These are phyloP conservation scores for Globisporangium megalacanthum DNA, from an alignment of 352 stramenopile genomes.

Conservation along the genomic window DNA sequence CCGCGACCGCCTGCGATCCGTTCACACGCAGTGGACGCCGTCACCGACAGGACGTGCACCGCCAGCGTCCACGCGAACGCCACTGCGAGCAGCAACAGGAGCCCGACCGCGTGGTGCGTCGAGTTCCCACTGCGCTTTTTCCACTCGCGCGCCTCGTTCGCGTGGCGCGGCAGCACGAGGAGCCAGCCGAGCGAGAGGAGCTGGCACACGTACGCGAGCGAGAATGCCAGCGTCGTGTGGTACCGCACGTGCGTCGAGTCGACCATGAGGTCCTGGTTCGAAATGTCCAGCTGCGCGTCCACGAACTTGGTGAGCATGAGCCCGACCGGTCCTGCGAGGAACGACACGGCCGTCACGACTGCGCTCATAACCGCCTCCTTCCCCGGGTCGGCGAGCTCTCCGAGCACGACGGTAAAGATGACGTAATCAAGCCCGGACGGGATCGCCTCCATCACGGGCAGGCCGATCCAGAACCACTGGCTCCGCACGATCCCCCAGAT, in stretches of 20 bases:
- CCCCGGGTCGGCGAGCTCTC: constrained; percentile 35
- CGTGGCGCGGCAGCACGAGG: constrained; percentile 49
- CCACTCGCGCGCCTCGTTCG: constrained; percentile 37
- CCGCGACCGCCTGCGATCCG: constrained; percentile 20
- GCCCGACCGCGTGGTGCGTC: constrained; percentile 11
- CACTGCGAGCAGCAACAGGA: constrained; percentile 23
- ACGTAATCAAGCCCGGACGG: constrained; percentile 29
- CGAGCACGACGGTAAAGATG: constrained; percentile 32
- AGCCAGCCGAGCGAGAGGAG: constrained; percentile 39
- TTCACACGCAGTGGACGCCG: not conserved
- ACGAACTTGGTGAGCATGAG: constrained; percentile 30
- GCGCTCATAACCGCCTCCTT: constrained; percentile 35
- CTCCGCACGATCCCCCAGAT: constrained; percentile 35
- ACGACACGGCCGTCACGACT: constrained; percentile 33
- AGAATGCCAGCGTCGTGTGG: constrained; percentile 28
- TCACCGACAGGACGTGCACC: not conserved
- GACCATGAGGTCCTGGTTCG: constrained; percentile 23
- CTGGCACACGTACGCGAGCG: constrained; percentile 33
- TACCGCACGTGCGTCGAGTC: constrained; percentile 28
- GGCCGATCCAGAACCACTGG: constrained; percentile 37
- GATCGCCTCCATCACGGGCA: constrained; percentile 28
- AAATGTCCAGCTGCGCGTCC: constrained; percentile 31
- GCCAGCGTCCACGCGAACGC: constrained; percentile 6
- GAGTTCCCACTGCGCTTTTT: constrained; percentile 23
- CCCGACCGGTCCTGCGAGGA: constrained; percentile 27